Evolutionary conservation across 78 protist genomes (phyloP), one percentile per base, ranked within the genome.

Genomic region (Dictyostelium intermedium): DNA sequence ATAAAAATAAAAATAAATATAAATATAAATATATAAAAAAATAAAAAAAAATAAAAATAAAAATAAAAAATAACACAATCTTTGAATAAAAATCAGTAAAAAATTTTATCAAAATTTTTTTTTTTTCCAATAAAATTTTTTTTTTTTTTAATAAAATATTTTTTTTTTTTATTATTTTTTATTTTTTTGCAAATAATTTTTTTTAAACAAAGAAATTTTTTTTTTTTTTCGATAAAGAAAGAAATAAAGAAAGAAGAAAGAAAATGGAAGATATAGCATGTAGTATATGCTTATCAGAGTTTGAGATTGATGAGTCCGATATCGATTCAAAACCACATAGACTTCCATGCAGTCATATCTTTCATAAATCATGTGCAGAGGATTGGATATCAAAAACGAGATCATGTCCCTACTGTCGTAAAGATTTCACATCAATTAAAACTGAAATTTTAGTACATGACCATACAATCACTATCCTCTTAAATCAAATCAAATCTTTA

Each of bases 321-420:
- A 23, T 25, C 11, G 83, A 39, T 43, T 37, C 41, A 2, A 37
- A 78, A 78, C 82, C 82, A 39, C 27, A 39, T 2, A 53, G 50
- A 53, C 35, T 81, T 53, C 85, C 85, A 20, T 81, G 85, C 34
- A 32, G 32, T 7, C 85, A 81, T 81, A 53, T 53, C 1, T 81
- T 81, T 56, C 85, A 81, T 37, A n/a, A 32, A 53, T 16, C 35
- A 13, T 81, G 85, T 81, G 56, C 60, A 13, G 10, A 7, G 1
- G 56, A 56, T 14, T 81, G 85, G 85, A 14, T 56, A 32, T 23
- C 13, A 34, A 34, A 39, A n/a, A 81, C 30, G 0, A 81, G 35
- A 20, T 16, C 41, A 9, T 81, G 85, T 81, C 85, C 85, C 0
- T 9, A 25, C 20, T 76, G 82, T 39, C 39, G 82, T 35, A 76